phyloP scores from a whole-genome alignment of 139 green algal species.

The Edaphochlamys debaryana region DNA sequence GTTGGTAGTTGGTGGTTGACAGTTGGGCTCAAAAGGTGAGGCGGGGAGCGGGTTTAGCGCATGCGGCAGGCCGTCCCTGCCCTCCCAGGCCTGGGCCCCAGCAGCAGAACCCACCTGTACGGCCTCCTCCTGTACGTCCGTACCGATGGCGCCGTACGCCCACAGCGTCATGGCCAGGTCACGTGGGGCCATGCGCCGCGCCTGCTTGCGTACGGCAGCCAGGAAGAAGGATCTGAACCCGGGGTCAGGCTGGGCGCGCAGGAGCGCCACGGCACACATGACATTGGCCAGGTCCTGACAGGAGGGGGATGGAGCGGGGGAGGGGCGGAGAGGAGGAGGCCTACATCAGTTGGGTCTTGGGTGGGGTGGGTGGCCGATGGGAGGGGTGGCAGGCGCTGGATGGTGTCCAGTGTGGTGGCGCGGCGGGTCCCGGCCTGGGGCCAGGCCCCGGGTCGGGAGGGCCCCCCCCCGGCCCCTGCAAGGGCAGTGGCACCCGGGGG shows the following conservation, averaged over 20 bases:
- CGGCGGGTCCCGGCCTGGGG: no score
- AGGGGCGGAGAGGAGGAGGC: neutral
- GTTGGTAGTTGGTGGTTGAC: no score
- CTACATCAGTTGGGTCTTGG: neutral
- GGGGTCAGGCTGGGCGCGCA: neutral
- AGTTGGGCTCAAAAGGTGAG: no score
- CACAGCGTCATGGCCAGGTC: conserved; percentile 32
- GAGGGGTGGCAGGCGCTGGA: neutral
- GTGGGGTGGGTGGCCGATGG: neutral
- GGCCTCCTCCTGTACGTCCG: conserved; percentile 32
- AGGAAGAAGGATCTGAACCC: conserved; percentile 1
- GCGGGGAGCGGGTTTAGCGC: no score
- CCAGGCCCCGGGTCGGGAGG: no score
- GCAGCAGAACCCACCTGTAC: conserved; percentile 30
- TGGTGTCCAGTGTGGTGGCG: no score
- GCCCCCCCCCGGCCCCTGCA: no score
- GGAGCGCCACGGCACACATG: neutral
- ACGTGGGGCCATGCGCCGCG: neutral
- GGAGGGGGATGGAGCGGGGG: neutral
- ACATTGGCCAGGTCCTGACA: conserved; percentile 25
- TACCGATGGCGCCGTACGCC: conserved; percentile 39
- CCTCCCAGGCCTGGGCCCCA: no score
- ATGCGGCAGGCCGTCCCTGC: no score
- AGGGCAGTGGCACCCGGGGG: no score
- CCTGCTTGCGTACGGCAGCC: neutral